Evolutionary conservation across 2,329 filamentous ascomycete species (phyloP), one percentile per base, ranked within the genome.

Genomic region (Fonsecaea pugnacius): DNA sequence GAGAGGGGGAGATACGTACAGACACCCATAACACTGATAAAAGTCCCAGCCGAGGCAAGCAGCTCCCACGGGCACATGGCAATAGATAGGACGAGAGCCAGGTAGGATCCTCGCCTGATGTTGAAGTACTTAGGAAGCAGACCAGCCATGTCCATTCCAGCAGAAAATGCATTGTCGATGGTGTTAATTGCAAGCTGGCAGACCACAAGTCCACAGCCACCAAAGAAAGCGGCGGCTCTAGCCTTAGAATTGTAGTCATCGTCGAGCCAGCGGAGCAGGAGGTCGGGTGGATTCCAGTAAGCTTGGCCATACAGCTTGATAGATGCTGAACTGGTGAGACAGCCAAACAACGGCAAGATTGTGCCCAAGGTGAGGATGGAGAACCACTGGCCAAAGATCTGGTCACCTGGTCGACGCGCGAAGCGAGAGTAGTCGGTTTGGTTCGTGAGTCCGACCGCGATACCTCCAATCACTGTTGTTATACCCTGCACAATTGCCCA

Each of bases 101-200:
- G 48, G 64, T 83, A 83, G 1, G 78, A 77, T 0, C 85, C 85
- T 4, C 84, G 79, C 3, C 83, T 75, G 65, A 86, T 86, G 71
- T 84, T 85, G 73, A 87, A 79, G 68, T 80, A 85, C 48, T 76
- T 77, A 0, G 83, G 83, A 66, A 81, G 79, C 0, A 86, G 70
- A 4, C 80, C 83, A 1, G 83, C 78, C 54, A 85, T 73, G 70
- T 87, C 85, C 78, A 86, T 85, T 18, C 82, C 84, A 2, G 78
- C 77, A 0, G 79, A 79, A 67, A 84, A 78, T 0, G 78, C 77
- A 68, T 85, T 85, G 61, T 80, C 77, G 52, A 81, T 75, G 7
- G 76, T 75, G 67, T 79, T 78, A 64, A 82, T 77, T 3, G 78
- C 80, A 32, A 84, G 73, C 68, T 82, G 79, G 18, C 75, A 79